Evolutionary conservation across 345 rosid species (phyloP).

Genomic region (Gynandropsis gynandra): DNA sequence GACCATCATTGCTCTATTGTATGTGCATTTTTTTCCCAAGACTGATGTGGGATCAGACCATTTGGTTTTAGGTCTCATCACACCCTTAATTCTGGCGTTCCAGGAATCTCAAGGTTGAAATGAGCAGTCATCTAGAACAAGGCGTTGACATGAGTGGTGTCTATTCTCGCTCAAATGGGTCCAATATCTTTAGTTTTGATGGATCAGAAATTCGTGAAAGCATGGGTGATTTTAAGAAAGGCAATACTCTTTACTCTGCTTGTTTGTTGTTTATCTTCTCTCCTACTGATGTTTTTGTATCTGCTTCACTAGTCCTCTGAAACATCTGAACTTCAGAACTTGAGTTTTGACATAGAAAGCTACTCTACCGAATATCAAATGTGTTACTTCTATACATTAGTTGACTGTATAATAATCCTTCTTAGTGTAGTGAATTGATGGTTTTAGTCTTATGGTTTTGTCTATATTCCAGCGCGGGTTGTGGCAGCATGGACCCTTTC

Average conservation of each 20-base stretch:
- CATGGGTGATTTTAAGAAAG: conserved; percentile 33
- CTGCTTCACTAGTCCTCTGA: not conserved
- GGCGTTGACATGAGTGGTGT: conserved; percentile 17
- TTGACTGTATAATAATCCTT: not conserved
- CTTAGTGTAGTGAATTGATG: not conserved
- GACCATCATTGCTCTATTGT: not conserved
- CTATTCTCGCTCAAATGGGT: conserved; percentile 34
- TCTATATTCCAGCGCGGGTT: not conserved
- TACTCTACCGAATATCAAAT: too few relatives aligned
- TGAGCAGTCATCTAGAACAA: not conserved
- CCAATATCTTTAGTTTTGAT: conserved; percentile 25
- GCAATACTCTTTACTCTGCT: conserved; percentile 4
- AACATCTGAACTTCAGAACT: not conserved
- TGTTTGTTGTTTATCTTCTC: conserved; percentile 12
- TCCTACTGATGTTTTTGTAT: not conserved
- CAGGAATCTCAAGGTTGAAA: conserved; percentile 15
- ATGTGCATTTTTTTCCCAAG: not conserved
- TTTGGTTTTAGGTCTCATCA: conserved; percentile 24
- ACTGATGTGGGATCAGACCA: not conserved
- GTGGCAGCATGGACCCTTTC: not conserved
- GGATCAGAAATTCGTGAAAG: conserved; percentile 31
- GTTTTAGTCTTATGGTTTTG: conserved; percentile 1
- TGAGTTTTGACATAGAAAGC: not conserved
- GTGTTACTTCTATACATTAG: not conserved
- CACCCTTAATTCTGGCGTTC: conserved; percentile 12